phyloP scores from a whole-genome alignment of 495 filamentous ascomycete genomes.

The Opeltia flavorubescens region DNA sequence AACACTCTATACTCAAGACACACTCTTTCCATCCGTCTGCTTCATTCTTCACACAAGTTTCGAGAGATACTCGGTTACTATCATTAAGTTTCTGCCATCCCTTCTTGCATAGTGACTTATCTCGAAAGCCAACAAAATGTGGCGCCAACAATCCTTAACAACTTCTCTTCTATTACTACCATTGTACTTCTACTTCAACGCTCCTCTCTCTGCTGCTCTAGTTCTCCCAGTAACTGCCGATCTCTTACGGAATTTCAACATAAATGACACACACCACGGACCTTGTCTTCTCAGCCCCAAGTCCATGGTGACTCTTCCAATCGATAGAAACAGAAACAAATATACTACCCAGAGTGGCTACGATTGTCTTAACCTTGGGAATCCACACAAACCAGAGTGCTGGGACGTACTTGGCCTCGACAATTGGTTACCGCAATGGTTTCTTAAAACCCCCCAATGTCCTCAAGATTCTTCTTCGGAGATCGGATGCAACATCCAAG shows the following conservation, averaged over 20 bases:
- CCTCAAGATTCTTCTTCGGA: not conserved
- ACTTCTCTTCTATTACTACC: not conserved
- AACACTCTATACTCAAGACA: not conserved
- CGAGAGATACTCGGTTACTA: too few species aligned
- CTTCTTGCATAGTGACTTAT: not conserved
- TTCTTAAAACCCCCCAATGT: slow-evolving; percentile 1
- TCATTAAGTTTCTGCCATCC: not conserved
- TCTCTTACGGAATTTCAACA: too few species aligned
- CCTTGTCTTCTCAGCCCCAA: not conserved
- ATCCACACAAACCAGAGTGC: not conserved
- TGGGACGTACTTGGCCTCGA: slow-evolving; percentile 1
- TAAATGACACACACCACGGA: too few species aligned
- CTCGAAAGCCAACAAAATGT: not conserved
- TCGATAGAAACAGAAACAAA: not conserved
- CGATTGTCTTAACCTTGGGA: slow-evolving; percentile 1
- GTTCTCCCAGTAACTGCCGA: not conserved
- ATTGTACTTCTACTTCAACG: not conserved
- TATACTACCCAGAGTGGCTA: not conserved
- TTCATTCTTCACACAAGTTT: not conserved
- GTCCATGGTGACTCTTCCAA: not conserved
- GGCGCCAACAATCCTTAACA: not conserved
- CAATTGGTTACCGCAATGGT: slow-evolving; percentile 4
- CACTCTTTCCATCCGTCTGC: not conserved
- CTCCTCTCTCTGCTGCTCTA: not conserved
- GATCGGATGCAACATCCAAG: not conserved